Evolutionary conservation across 306 rosid species (phyloP), one percentile per base, ranked within the genome.

Genomic region (Malus asiatica): DNA sequence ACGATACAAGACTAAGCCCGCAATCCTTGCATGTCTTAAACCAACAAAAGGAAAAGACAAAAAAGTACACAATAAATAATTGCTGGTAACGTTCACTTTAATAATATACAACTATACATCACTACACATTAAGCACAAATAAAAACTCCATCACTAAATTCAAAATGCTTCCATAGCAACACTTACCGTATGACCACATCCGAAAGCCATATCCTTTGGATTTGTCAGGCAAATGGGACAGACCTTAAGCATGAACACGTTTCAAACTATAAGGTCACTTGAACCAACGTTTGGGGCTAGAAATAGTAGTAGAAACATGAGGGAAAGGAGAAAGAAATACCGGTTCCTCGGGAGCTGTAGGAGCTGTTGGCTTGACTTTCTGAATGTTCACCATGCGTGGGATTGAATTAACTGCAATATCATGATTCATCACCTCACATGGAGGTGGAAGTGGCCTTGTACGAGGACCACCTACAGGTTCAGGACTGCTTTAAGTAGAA

Each of bases 181-280:
- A 85, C 93, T 89, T 83, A 95, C 98, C 23, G 90, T 85, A 78
- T 95, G 98, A 72, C 98, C 98, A 46, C 98, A 95, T 83, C 92
- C 97, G 80, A 95, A 95, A 83, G 98, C 98, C 98, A 95, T 88
- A 81, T 95, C 91, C 89, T 87, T 95, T 6, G 96, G 98, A 78
- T 95, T 90, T 55, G 90, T 86, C 68, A 92, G 88, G 85, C 98
- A 95, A 81, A 95, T 79, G 38, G 97, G 97, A 77, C 98, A 95
- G 71, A 86, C 90, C 98, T 94, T 74, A 52, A 81, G 81, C 52
- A 86, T 71, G 45, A 48, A 73, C 46, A 73, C 19, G 30, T 77
- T 79, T 82, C 70, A 79, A 14, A 81, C 68, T 75, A 72, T 67
- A 69, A 65, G 55, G 64, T 65, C 58, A 66, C n/a, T 70, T 23